These are phyloP conservation scores for Pilaira anomala DNA, from an alignment of 192 early-diverging fungal species.

Conservation along the genomic window DNA sequence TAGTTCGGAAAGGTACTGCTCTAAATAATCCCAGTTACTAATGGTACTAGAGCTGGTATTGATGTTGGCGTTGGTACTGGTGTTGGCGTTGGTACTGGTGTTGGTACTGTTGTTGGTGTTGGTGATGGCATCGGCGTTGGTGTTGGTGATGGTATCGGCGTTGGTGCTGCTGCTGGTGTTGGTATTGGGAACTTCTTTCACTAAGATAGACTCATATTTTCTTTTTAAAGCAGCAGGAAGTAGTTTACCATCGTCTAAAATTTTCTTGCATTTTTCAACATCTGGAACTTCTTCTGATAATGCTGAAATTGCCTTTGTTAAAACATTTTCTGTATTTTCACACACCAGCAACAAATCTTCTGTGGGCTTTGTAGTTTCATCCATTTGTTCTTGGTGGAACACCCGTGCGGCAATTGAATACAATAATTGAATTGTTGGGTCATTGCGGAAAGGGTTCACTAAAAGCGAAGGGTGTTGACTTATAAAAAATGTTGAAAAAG, in stretches of 20 bases:
- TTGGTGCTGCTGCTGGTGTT: background rate
- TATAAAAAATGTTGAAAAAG: slow-evolving; percentile 7
- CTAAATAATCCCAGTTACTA: background rate
- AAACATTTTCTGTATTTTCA: background rate
- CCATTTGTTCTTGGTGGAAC: slow-evolving; percentile 1
- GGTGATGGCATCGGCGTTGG: background rate
- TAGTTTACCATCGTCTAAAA: slow-evolving; percentile 8
- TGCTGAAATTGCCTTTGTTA: background rate
- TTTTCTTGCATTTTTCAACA: slow-evolving; percentile 3
- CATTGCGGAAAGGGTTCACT: background rate
- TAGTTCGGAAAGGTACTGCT: background rate
- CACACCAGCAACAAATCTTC: slow-evolving; percentile 8
- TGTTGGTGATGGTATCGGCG: background rate
- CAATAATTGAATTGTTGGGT: background rate
- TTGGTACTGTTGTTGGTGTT: background rate
- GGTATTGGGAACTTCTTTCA: background rate
- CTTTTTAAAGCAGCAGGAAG: slow-evolving; percentile 1
- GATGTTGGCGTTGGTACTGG: background rate
- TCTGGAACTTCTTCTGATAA: background rate
- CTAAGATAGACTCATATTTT: slow-evolving; percentile 4
- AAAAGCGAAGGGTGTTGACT: slow-evolving; percentile 13
- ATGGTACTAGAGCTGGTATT: background rate
- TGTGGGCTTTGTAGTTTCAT: background rate
- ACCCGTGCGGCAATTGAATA: slow-evolving; percentile 11
- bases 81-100: background rate